Conservation (phyloP, 2,329 filamentous ascomycete genomes). For the Pseudopithomyces maydicus region DNA sequence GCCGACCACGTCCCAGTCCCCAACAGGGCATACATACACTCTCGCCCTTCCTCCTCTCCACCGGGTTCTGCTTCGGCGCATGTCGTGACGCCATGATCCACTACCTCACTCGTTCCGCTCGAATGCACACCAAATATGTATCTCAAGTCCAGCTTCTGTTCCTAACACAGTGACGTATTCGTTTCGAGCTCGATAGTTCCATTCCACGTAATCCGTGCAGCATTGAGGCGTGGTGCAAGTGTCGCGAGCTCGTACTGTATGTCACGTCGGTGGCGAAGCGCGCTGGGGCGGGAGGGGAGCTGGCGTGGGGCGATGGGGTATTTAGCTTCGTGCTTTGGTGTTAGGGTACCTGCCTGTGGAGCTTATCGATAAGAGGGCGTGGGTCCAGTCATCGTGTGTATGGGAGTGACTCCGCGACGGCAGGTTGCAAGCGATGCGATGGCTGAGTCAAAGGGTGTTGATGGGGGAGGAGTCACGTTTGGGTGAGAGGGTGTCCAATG, state of each 20-base stretch:
- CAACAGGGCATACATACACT: constrained; percentile 60
- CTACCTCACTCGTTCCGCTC: constrained; percentile 12
- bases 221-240: constrained; percentile 41
- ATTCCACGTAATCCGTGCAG: constrained; percentile 34
- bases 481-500: not conserved
- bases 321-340: constrained; percentile 1
- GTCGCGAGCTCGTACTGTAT: too few species aligned
- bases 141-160: constrained; percentile 21
- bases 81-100: constrained; percentile 41
- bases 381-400: too few species aligned
- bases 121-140: too few species aligned
- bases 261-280: constrained; percentile 21
- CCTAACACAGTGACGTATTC: constrained; percentile 31
- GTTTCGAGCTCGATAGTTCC: constrained; percentile 29
- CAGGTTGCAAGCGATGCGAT: not conserved
- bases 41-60: constrained; percentile 87
- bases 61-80: constrained; percentile 58
- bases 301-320: constrained; percentile 16
- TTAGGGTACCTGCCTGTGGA: not conserved
- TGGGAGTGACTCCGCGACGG: constrained; percentile 9
- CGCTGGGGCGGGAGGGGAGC: constrained; percentile 7
- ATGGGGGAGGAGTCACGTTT: not conserved
- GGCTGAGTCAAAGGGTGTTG: constrained; percentile 2
- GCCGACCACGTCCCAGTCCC: not conserved
- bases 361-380: constrained; percentile 18